Evolutionary conservation across 1,139 yeast genomes (phyloP), one percentile per base, ranked within the genome.

Genomic region (Saccharomyces hybrid): DNA sequence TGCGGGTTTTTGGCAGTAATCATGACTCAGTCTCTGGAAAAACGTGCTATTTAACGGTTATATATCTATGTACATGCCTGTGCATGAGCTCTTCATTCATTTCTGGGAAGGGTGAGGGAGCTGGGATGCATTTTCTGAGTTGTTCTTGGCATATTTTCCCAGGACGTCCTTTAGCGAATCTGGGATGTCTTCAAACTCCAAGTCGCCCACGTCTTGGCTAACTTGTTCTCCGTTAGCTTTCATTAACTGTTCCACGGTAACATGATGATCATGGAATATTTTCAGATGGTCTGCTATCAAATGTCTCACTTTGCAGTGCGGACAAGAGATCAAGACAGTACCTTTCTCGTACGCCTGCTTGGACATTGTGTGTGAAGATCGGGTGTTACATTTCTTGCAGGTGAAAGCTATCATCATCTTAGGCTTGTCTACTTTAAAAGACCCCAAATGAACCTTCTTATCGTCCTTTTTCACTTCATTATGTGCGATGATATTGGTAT

Each of bases 311-410:
- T 86, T 80, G 71, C 99, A 91, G 9, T 90, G 87, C 0, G 98
- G 98, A 67, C 98, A 93, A 66, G 89, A 91, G 41, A 93, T 86
- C 54, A 89, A 74, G 3, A 93, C 97, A 0, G 97, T 84, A 1
- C 99, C 99, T 28, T 78, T 76, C 26, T 84, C 81, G 68, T 93
- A 93, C 0, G 97, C 91, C 70, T 93, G 98, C 62, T 90, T 91
- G 16, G 97, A 87, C 65, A 93, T 84, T 3, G 84, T 79, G 67
- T 93, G 98, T 2, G 91, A 82, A 0, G 97, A 88, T 55, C 98
- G 75, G 6, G 88, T 81, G 52, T 82, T 79, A 72, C 99, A 93
- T 62, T 83, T 82, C 69, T 90, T 93, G 71, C 99, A 93, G 0
- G 97, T 93, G 72, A 93, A 91, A 0, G 96, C 93, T 31, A 93